Percentiles rank a stretch among this genome's conserved stretches.
These are phyloP conservation scores for Penicillium bovifimosum DNA, from an alignment of 495 filamentous ascomycete genomes.

Conservation along the genomic window DNA sequence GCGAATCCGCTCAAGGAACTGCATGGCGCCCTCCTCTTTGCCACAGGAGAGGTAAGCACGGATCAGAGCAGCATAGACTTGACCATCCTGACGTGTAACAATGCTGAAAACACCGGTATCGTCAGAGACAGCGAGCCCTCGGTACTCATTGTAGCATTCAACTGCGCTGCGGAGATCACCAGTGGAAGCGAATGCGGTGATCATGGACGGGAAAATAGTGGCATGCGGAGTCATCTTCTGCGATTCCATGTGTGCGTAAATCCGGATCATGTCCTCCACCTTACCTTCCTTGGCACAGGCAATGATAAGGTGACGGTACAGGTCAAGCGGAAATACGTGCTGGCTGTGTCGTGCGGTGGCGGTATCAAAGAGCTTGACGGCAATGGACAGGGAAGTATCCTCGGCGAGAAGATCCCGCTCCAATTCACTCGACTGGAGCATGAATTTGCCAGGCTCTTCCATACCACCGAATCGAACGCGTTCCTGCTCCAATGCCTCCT, in stretches of 20 bases:
- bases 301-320: conserved; percentile 74
- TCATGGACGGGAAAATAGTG: conserved; percentile 85
- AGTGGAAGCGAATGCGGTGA: conserved; percentile 75
- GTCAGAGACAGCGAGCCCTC: conserved; percentile 70
- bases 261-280: conserved; percentile 78
- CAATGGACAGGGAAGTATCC: conserved; percentile 77
- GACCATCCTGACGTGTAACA: conserved; percentile 67
- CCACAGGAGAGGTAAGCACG: conserved; percentile 78
- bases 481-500: conserved; percentile 67
- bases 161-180: conserved; percentile 84
- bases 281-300: conserved; percentile 76
- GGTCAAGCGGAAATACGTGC: conserved; percentile 60
- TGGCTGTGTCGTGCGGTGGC: conserved; percentile 51
- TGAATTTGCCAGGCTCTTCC: conserved; percentile 80
- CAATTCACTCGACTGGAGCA: conserved; percentile 80
- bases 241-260: conserved; percentile 86
- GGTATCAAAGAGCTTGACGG: conserved; percentile 75
- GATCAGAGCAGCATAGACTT: conserved; percentile 83
- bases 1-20: conserved; percentile 76
- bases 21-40: conserved; percentile 67
- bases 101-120: conserved; percentile 69
- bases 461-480: conserved; percentile 74
- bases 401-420: conserved; percentile 78
- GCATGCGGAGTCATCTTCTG: conserved; percentile 65
- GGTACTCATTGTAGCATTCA: conserved; percentile 94